Evolutionary conservation across 2,329 filamentous ascomycete genomes (phyloP), one percentile per base, ranked within the genome.

Genomic region (Claviceps digitariae): DNA sequence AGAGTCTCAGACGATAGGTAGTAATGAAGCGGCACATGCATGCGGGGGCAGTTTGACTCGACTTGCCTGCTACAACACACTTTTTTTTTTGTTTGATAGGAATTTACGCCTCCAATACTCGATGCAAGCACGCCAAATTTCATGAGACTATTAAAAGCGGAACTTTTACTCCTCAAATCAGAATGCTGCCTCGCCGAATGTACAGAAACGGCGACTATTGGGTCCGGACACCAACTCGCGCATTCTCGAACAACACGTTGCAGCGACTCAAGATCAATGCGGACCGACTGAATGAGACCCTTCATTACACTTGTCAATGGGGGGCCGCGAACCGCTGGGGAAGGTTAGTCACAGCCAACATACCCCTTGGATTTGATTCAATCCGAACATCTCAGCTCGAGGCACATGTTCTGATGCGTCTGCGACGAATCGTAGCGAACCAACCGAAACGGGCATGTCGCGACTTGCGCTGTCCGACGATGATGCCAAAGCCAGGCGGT

Each of bases 401-500:
- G 15, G 12, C 12, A 25, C 20, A 12, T 23, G 41, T 13, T 13
- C 21, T 44, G 21, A 44, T 25, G 8, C 40, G 40, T 21, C 20
- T n/a, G 36, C 7, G 15, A 29, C 23, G 2, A 15, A 47, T 41
- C n/a, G 12, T 17, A 64, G 62, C 17, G 61, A 59, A 15, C 58
- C 60, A n/a, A 67, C 58, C 13, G 81, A 90, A 56, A 87, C 83
- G 2, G 88, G 88, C 56, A 91, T 93, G 87, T 78, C 81, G 29
- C 82, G 88, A 3, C 78, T 91, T 1, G 74, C 87, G 1, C 74
- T 93, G n/a, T 83, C 84, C 2, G 81, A 90, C 61, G 73, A 81
- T 12, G 88, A 93, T 65, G 87, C 84, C 63, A 69, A 79, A 61
- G 86, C 76, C n/a, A 79, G 87, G 46, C 79, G 86, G 65, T 93